Conservation (phyloP, 345 rosid species). For the Lumnitzera littorea region DNA sequence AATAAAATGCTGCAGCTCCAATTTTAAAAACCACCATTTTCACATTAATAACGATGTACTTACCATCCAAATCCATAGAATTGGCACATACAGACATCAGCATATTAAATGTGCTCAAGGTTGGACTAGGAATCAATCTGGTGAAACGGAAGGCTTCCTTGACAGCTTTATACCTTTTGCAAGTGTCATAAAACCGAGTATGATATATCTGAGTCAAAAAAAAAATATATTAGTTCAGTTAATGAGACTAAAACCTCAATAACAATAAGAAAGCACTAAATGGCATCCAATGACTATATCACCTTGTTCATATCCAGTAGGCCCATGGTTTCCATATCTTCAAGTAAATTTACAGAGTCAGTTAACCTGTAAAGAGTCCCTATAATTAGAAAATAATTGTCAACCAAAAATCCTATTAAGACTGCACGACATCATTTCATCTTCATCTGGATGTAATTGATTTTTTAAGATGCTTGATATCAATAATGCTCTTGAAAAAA, state of each 20-base stretch:
- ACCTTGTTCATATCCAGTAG: conserved; percentile 81
- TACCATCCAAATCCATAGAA: conserved; percentile 76
- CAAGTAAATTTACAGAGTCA: conserved; percentile 69
- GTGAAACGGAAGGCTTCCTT: conserved; percentile 83
- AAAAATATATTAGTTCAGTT: neutral
- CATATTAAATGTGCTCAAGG: conserved; percentile 94
- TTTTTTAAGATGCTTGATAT: too few relatives aligned
- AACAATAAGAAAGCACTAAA: conserved; percentile 5
- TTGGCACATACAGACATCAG: conserved; percentile 79
- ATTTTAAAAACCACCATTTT: too few relatives aligned
- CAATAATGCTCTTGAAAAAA: neutral
- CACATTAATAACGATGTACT: conserved; percentile 10
- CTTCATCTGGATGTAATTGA: too few relatives aligned
- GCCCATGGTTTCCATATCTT: conserved; percentile 59
- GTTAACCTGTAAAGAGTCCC: conserved; percentile 36
- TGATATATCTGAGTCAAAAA: conserved; percentile 61
- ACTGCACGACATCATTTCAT: too few relatives aligned
- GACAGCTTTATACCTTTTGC: conserved; percentile 63
- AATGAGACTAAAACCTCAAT: neutral
- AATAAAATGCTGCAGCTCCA: too few relatives aligned
- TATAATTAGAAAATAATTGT: neutral
- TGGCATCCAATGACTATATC: conserved; percentile 10
- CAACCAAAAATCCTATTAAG: neutral
- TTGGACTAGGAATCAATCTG: conserved; percentile 73
- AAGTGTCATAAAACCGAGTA: conserved; percentile 62